Evolutionary conservation across 179 eudicot species (phyloP), one percentile per base, ranked within the genome.

Genomic region (Dionaea muscipula): DNA sequence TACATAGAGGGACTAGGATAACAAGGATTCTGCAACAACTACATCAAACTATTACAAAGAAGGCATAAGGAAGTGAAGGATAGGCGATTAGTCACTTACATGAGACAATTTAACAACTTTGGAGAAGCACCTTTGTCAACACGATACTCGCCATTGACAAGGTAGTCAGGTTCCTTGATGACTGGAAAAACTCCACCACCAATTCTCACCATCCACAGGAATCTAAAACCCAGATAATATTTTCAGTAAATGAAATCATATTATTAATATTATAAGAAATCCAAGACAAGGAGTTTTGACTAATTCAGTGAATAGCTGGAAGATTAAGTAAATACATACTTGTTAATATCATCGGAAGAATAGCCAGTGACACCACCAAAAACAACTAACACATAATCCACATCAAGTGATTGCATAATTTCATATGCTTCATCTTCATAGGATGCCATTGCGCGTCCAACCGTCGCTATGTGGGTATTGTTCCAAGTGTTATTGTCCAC

Each of bases 401-500:
- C 98, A 76, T 91, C 98, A 56, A 91, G 86, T 45, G 96, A 91
- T 61, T 65, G 75, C 91, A 91, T 87, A 31, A 91, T 91, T 38
- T 91, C 98, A 65, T 84, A 87, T 51, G 98, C 98, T 71, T 90
- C 96, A 68, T 80, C 83, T 71, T 91, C 98, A 70, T 85, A 79
- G 20, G 98, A 91, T 33, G 98, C 78, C 98, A 91, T 91, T 56
- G 98, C 98, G 22, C 81, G 82, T 43, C 98, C 98, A 69, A 91
- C 98, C 47, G 98, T 87, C 51, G 98, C 98, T 73, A 91, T 91
- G 66, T 91, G 98, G 21, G 98, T 91, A 63, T 91, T 91, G 68
- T 91, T 91, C 98, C 98, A 91, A 44, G 98, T 87, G 74, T 91
- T 91, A 57, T 91, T 91, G 65, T 91, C 98, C 55, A 91, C 98